Evolutionary conservation across 2,329 filamentous ascomycete genomes (phyloP), one percentile per base, ranked within the genome.

Genomic region (Neospermospora avenae): DNA sequence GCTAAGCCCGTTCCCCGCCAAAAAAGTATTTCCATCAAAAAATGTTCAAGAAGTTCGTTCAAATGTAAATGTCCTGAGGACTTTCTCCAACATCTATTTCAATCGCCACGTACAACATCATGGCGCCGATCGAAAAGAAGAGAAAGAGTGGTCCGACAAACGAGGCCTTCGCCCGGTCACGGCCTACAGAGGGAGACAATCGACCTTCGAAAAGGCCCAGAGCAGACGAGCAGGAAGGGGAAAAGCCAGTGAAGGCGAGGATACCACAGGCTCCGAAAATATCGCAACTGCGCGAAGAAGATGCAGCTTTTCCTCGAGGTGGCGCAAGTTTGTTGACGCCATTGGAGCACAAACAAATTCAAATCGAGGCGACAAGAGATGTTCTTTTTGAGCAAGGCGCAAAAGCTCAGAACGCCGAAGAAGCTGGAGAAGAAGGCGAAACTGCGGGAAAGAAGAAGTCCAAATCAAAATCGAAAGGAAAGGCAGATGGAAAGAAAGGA

Each of bases 321-420:
- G 96, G 95, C 45, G 93, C 86, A 56, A 96, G 91, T 72, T 82
- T 96, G 55, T 78, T 99, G 72, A 97, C 95, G 1, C 93, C 95
- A 20, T 80, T 99, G 55, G 95, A 99, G 74, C 90, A 96, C 73
- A 97, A 96, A 77, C 91, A 98, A 76, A 98, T 99, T 64, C 89
- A 95, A 70, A 88, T 96, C 60, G 89, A 98, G 75, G 95, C 95
- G 48, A 95, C 90, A 72, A 87, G 89, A 69, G 95, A 99, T 79
- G 95, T 93, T 42, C 79, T 96, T 41, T 95, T 93, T 72, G 95
- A 98, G 75, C 83, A 88, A 67, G 84, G 84, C 51, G 77, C 78
- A 54, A 80, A 81, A 59, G 76, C 77, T 45, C 72, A 75, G 28
- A 78, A 77, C 57, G 65, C 69, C 44, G 74, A 74, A 13, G 76